These are phyloP conservation scores for Fragaria ananassa DNA, from an alignment of 306 rosid genomes.

Conservation along the genomic window DNA sequence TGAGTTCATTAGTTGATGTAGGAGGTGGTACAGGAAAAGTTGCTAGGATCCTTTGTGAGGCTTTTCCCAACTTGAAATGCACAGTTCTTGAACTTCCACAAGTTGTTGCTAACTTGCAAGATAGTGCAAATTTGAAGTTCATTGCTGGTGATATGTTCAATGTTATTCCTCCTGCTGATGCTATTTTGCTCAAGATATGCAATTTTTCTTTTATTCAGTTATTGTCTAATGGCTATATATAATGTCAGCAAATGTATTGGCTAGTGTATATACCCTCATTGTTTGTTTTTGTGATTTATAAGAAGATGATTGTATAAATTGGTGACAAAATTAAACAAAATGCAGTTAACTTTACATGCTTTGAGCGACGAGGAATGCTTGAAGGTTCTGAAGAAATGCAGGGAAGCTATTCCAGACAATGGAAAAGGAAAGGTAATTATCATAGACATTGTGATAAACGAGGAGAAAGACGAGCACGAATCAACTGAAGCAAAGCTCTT, in stretches of 20 bases:
- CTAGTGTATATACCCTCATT: neutral
- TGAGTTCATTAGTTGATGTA: slow-evolving; percentile 33
- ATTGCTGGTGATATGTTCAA: slow-evolving; percentile 54
- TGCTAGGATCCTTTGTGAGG: slow-evolving; percentile 31
- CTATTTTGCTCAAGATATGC: slow-evolving; percentile 42
- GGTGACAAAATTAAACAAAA: neutral
- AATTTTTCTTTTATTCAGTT: neutral
- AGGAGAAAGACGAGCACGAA: slow-evolving; percentile 23
- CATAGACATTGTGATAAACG: slow-evolving; percentile 47
- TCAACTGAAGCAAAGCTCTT: slow-evolving; percentile 34
- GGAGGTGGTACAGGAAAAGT: slow-evolving; percentile 47
- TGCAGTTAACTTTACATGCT: slow-evolving; percentile 43
- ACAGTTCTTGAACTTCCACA: slow-evolving; percentile 44
- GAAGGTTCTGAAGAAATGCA: slow-evolving; percentile 47
- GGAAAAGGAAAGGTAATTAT: slow-evolving; percentile 47
- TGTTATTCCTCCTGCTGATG: slow-evolving; percentile 44
- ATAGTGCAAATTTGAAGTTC: slow-evolving; percentile 35
- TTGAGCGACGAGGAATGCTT: slow-evolving; percentile 42
- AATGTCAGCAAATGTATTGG: neutral
- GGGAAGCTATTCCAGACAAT: slow-evolving; percentile 38
- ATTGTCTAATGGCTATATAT: neutral
- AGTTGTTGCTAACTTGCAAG: slow-evolving; percentile 37
- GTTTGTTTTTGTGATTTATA: neutral
- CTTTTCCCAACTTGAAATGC: slow-evolving; percentile 48
- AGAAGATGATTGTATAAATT: neutral